Conservation (phyloP, 305 asterid genomes). For the Withania somnifera region DNA sequence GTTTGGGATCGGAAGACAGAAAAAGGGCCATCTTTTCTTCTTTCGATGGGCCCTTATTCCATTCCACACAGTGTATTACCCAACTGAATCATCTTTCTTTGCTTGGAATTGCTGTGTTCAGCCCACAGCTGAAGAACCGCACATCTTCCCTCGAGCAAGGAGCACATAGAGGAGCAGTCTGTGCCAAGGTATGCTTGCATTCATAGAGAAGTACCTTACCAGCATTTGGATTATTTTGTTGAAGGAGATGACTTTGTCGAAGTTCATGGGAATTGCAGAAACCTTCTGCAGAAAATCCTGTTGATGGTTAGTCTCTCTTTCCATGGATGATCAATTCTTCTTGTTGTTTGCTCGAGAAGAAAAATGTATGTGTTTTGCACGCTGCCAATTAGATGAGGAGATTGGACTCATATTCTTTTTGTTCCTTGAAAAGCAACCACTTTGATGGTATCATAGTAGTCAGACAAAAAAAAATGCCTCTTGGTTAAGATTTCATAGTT, state of each 20-base stretch:
- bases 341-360: neutral
- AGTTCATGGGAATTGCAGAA: slow-evolving; percentile 72
- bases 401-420: neutral
- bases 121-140: too few relatives aligned
- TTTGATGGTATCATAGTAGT: neutral
- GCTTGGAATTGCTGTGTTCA: too few relatives aligned
- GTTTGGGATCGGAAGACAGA: slow-evolving; percentile 71
- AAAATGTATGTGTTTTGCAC: neutral
- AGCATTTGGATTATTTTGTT: slow-evolving; percentile 69
- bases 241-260: slow-evolving; percentile 95
- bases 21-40: too few relatives aligned
- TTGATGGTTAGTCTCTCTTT: slow-evolving; percentile 41
- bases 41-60: too few relatives aligned
- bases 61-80: too few relatives aligned
- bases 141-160: too few relatives aligned
- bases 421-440: neutral
- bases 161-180: too few relatives aligned
- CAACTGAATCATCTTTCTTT: too few relatives aligned
- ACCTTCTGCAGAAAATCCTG: slow-evolving; percentile 91
- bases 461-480: slow-evolving; percentile 12
- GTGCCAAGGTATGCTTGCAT: slow-evolving; percentile 82
- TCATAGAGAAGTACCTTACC: slow-evolving; percentile 62
- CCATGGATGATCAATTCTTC: neutral
- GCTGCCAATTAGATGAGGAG: neutral
- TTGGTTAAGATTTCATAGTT: too few relatives aligned